phyloP scores from a whole-genome alignment of 169 alveolate genomes.

The Plasmodium sp. region DNA sequence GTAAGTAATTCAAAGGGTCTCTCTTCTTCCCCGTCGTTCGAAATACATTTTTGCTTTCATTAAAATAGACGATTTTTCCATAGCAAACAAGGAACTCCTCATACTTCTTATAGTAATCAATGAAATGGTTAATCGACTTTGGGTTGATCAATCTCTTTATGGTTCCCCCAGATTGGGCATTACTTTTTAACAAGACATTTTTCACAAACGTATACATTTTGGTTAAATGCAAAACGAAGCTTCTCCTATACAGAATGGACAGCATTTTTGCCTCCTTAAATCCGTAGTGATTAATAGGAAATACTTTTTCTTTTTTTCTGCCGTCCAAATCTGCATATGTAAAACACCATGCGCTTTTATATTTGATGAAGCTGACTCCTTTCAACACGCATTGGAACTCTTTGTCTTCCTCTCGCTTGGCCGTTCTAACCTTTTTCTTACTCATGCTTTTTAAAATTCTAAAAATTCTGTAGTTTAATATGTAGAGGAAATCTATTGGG shows the following conservation, averaged over 20 bases:
- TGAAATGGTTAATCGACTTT: slow-evolving; percentile 12
- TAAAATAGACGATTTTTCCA: slow-evolving; percentile 62
- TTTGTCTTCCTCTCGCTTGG: background rate
- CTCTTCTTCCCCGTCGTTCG: slow-evolving; percentile 1
- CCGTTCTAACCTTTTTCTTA: background rate
- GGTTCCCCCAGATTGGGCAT: background rate
- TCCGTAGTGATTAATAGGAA: slow-evolving; percentile 79
- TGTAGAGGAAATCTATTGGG: slow-evolving; percentile 32
- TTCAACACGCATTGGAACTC: slow-evolving; percentile 34
- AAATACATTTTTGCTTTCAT: slow-evolving; percentile 51
- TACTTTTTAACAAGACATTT: slow-evolving; percentile 9
- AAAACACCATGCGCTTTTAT: slow-evolving; percentile 81
- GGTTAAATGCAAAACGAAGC: slow-evolving; percentile 38
- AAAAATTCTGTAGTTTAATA: slow-evolving; percentile 20
- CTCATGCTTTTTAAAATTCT: slow-evolving; percentile 14
- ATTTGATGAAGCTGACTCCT: slow-evolving; percentile 75
- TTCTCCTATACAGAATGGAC: slow-evolving; percentile 70
- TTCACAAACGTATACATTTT: slow-evolving; percentile 55
- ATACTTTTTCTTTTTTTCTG: slow-evolving; percentile 76
- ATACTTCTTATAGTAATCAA: slow-evolving; percentile 47
- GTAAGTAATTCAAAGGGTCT: slow-evolving; percentile 47
- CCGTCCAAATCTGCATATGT: slow-evolving; percentile 80
- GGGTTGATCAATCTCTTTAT: background rate
- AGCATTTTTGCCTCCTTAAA: slow-evolving; percentile 76
- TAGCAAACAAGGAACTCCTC: slow-evolving; percentile 71